A percentile compares a stretch with the other conserved stretches of the same genome.
phyloP scores from a whole-genome alignment of 2,329 filamentous ascomycete species.

The Colletotrichum tropicicola region DNA sequence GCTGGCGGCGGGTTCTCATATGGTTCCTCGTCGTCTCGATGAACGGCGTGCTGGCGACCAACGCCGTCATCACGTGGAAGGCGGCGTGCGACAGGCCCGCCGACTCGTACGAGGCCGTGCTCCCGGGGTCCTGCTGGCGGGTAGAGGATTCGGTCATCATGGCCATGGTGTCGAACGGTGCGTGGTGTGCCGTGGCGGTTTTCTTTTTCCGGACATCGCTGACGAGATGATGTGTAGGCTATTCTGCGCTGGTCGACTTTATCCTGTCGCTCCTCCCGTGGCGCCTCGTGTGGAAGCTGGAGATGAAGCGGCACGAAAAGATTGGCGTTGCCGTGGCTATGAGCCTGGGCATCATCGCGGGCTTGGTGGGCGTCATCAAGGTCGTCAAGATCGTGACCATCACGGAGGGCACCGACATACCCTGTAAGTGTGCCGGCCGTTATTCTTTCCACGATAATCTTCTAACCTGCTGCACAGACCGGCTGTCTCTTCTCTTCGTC shows the following conservation, averaged over 20 bases:
- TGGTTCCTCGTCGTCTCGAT: constrained; percentile 37
- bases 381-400: constrained; percentile 9
- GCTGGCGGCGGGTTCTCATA: constrained; percentile 30
- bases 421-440: background rate
- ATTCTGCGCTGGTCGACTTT: constrained; percentile 8
- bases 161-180: constrained; percentile 2
- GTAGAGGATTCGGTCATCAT: background rate
- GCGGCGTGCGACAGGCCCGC: constrained; percentile 3
- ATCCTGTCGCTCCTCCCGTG: constrained; percentile 38
- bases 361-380: constrained; percentile 3
- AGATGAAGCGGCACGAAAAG: constrained; percentile 39
- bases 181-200: too few species aligned
- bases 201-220: background rate
- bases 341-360: constrained; percentile 34
- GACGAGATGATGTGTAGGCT: background rate
- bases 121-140: background rate
- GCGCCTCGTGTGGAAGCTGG: constrained; percentile 36
- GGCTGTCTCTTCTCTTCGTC: constrained; percentile 8
- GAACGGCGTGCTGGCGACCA: constrained; percentile 20
- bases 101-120: background rate
- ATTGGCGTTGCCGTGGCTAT: constrained; percentile 37
- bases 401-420: constrained; percentile 8
- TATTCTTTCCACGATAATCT: background rate
- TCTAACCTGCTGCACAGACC: background rate
- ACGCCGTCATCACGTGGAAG: constrained; percentile 7